Base-by-base conservation (phyloP, 1,284 basidiomycete species). In the Sanghuangporus baumii region DNA sequence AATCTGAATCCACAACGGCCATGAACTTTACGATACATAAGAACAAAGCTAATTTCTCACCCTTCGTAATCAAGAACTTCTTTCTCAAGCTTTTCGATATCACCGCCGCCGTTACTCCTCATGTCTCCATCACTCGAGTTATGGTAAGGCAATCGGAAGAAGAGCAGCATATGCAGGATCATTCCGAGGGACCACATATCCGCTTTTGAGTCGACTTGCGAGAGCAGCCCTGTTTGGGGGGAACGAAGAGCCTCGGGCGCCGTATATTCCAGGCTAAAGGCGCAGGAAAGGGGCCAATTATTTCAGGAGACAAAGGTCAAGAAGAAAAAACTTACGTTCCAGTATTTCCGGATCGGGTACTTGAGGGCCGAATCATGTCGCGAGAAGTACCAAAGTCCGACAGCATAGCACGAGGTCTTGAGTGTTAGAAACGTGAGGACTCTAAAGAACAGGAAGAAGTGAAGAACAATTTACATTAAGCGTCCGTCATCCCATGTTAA, bases 381-480 rank as follows among this genome's bases (percentile, higher is more conserved):
- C 92, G 86, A 11, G 93, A 96, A 0, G 94, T 96, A 3, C 95
- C 95, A 74, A 98, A 98, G 70, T 98, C 95, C 1, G 93, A 94
- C 11, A 97, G 79, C 88, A 96, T 89, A 0, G 93, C 94, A 66
- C 89, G 81, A 18, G 89, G 89, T 65, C 89, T 91, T 61, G 14
- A 55, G 6, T 26, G 26, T 51, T 31, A 8, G 47, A 20, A 37
- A 50, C 59, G 11, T 41, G n/a, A 37, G 41, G 57, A 31, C 16
- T 16, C 59, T 1, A 4, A 51, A 34, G 14, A 51, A 11, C 23
- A 26, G 20, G 6, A 6, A 18, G 6, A 23, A 16, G 16, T 12
- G 8, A 46, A 43, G 55, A 38, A 23, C 11, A 74, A 31, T 83
- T 62, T 67, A 88, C 89, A 94, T 88, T 36, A 96, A 77, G 56